Conservation (phyloP, 768 basidiomycete genomes). For the Cystobasidium ongulense region DNA sequence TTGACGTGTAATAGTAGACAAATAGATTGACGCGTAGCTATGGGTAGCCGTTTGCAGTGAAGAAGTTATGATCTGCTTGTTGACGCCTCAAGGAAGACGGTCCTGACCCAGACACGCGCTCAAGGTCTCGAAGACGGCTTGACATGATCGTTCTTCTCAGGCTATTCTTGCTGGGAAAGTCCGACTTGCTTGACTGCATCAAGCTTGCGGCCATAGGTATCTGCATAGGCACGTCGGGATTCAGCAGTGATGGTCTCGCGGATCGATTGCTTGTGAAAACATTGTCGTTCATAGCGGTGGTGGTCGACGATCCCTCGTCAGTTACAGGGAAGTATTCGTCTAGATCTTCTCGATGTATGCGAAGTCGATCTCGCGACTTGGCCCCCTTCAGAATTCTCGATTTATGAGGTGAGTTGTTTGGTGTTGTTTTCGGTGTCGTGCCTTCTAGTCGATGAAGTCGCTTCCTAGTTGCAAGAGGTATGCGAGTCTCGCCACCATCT, state of each 20-base stretch:
- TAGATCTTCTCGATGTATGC: constrained; percentile 2
- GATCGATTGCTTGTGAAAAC: not conserved
- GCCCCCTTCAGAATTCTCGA: not conserved
- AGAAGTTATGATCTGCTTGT: not conserved
- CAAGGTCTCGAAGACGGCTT: not conserved
- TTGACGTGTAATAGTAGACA: not conserved
- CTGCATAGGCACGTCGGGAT: not conserved
- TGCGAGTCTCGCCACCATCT: not conserved
- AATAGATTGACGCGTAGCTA: not conserved
- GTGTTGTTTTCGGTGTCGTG: constrained; percentile 11
- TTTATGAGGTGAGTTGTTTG: not conserved
- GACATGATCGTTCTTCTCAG: not conserved
- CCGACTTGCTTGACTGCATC: not conserved
- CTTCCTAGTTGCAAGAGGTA: not conserved
- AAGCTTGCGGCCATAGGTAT: not conserved
- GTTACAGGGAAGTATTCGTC: constrained; percentile 23
- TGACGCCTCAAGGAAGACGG: not conserved
- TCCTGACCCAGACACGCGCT: not conserved
- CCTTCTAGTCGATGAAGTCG: constrained; percentile 12
- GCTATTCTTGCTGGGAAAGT: not conserved
- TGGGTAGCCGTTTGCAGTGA: not conserved
- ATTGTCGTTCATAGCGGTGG: not conserved
- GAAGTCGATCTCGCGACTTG: not conserved
- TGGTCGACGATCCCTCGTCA: not conserved
- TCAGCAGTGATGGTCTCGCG: not conserved